Evolutionary conservation across 139 green algal species (phyloP).

Genomic region (Astrephomene gubernaculifera): DNA sequence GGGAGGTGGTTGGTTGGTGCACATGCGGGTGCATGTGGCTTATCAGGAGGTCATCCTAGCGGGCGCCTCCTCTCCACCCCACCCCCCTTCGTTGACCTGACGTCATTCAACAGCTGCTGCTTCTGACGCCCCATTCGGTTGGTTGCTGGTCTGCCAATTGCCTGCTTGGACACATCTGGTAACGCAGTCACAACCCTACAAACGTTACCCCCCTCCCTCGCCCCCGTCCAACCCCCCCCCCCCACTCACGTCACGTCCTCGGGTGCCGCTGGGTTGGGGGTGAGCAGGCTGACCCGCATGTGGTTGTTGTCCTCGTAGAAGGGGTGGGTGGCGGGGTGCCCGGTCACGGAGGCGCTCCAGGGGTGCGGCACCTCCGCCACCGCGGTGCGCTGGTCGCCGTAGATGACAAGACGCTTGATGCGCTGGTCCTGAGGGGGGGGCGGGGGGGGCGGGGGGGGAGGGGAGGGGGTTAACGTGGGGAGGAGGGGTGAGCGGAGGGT

Average conservation of each 20-base stretch:
- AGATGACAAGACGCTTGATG: constrained; percentile 75
- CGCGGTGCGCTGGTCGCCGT: constrained; percentile 72
- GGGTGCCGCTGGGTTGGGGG: constrained; percentile 61
- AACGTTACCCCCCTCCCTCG: neutral
- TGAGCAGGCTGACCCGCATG: constrained; percentile 49
- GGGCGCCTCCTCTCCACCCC: neutral
- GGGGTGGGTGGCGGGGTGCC: constrained; percentile 56
- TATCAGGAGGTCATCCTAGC: no score
- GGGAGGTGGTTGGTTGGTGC: no score
- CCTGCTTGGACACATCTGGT: no score
- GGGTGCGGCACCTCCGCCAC: constrained; percentile 71
- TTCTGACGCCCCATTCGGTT: no score
- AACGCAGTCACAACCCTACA: no score
- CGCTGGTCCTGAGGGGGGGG: constrained; percentile 40
- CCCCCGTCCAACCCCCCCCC: no score
- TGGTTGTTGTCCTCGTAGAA: constrained; percentile 46
- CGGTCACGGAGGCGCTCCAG: constrained; percentile 59
- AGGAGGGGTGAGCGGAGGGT: neutral
- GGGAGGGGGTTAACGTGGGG: neutral
- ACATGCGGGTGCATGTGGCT: no score
- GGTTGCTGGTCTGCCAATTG: no score
- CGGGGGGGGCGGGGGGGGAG: neutral
- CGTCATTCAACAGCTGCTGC: no score
- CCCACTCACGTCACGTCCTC: constrained; percentile 63
- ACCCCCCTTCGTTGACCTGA: no score